Conservation (phyloP, 345 rosid genomes). For the Tarenaya hassleriana region DNA sequence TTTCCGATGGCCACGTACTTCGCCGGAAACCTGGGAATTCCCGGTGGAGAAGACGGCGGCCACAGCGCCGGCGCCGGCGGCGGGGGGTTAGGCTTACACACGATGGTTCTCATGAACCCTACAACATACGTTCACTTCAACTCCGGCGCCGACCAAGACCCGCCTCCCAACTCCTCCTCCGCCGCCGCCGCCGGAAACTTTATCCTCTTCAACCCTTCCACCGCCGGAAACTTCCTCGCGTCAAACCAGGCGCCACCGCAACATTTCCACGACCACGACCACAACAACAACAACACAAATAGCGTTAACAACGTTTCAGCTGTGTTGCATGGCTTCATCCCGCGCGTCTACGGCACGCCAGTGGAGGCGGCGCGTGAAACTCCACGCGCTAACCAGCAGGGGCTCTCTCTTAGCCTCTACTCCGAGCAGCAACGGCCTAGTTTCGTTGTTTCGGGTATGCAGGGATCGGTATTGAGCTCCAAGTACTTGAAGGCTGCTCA, state of each 20-base stretch:
- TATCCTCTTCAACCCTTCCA: too few relatives aligned
- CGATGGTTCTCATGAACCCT: slow-evolving; percentile 94
- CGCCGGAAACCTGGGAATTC: too few relatives aligned
- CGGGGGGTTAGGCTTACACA: slow-evolving; percentile 48
- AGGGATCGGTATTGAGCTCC: slow-evolving; percentile 42
- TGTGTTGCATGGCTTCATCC: slow-evolving; percentile 49
- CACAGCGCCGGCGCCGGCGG: too few relatives aligned
- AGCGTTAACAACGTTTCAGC: slow-evolving; percentile 41
- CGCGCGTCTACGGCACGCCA: slow-evolving; percentile 58
- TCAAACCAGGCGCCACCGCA: too few relatives aligned
- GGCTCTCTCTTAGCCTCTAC: slow-evolving; percentile 76
- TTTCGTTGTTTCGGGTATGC: slow-evolving; percentile 57
- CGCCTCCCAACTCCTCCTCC: neutral
- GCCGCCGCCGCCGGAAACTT: too few relatives aligned
- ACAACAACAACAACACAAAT: slow-evolving; percentile 33
- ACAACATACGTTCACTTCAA: slow-evolving; percentile 64
- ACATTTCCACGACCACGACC: too few relatives aligned
- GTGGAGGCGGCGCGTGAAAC: slow-evolving; percentile 48
- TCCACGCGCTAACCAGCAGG: slow-evolving; percentile 57
- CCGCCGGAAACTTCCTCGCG: too few relatives aligned
- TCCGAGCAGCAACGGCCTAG: slow-evolving; percentile 63
- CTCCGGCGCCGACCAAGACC: slow-evolving; percentile 33
- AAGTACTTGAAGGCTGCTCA: slow-evolving; percentile 93
- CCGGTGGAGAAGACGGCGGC: too few relatives aligned
- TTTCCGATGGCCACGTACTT: too few relatives aligned